These are phyloP conservation scores for Diutina pseudorugosa DNA, from an alignment of 1,139 yeast species.

Conservation along the genomic window DNA sequence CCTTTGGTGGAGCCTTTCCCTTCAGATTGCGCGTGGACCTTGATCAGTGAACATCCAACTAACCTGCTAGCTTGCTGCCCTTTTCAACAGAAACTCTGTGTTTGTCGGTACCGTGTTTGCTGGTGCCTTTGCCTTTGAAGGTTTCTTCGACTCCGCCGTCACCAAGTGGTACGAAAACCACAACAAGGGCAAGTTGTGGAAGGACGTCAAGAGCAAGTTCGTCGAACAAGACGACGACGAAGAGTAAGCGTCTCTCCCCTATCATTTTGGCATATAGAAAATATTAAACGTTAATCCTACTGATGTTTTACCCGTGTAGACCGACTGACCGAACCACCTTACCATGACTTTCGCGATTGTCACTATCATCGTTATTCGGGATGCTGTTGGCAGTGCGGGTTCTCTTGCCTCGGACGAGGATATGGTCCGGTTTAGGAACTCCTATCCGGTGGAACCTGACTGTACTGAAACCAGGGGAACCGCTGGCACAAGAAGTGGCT, in stretches of 20 bases:
- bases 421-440: background rate
- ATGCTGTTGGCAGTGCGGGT: background rate
- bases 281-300: background rate
- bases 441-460: background rate
- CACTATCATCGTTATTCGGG: background rate
- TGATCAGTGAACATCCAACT: too few relatives aligned
- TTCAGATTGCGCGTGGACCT: too few relatives aligned
- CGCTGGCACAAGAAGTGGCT: conserved; percentile 11
- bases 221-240: conserved; percentile 41
- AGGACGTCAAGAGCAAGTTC: conserved; percentile 68
- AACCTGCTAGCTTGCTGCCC: conserved; percentile 15
- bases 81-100: conserved; percentile 89
- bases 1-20: background rate
- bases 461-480: background rate
- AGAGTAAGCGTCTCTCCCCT: conserved; percentile 12
- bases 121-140: conserved; percentile 86
- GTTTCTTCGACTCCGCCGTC: conserved; percentile 64
- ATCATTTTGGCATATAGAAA: conserved; percentile 2
- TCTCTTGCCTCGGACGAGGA: background rate
- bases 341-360: background rate
- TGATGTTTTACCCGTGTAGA: too few relatives aligned
- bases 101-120: conserved; percentile 79
- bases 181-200: conserved; percentile 96
- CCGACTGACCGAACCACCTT: too few relatives aligned
- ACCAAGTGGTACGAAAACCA: conserved; percentile 77